Conservation (phyloP, 225 moss, liverwort and hornwort genomes). For the Anthoceros angustus region DNA sequence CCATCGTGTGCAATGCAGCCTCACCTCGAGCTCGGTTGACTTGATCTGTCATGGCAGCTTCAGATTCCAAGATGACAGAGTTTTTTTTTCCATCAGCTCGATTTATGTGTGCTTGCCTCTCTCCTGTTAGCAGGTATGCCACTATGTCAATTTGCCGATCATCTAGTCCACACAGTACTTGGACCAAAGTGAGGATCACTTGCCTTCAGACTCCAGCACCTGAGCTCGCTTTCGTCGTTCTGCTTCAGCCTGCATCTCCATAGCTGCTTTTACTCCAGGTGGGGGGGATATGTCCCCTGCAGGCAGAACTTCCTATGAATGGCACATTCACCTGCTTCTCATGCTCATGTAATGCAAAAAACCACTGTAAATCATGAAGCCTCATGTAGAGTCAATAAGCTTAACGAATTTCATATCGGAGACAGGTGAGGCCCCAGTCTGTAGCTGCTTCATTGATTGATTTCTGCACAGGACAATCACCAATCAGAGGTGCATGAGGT, state of each 20-base stretch:
- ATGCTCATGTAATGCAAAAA: not conserved
- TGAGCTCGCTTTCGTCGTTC: constrained; percentile 96
- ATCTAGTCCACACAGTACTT: not conserved
- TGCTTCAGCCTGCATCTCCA: constrained; percentile 99
- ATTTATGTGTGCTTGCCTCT: constrained; percentile 92
- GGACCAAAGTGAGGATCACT: not conserved
- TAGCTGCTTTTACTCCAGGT: constrained; percentile 90
- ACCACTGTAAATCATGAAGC: not conserved
- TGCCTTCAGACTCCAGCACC: constrained; percentile 91
- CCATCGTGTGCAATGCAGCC: not conserved
- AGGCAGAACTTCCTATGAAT: not conserved
- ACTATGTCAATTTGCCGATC: not conserved
- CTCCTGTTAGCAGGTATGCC: constrained; percentile 25
- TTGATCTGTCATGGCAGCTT: constrained; percentile 99
- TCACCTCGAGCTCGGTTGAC: constrained; percentile 72
- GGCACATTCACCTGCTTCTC: not conserved
- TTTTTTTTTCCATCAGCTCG: constrained; percentile 99
- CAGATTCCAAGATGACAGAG: constrained; percentile 92
- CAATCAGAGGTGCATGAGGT: not conserved
- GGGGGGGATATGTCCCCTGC: constrained; percentile 81
- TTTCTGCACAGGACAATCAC: constrained; percentile 15
- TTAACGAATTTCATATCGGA: constrained; percentile 90
- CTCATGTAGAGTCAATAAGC: not conserved
- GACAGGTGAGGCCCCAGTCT: constrained; percentile 92
- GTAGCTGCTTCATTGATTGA: constrained; percentile 86